Conservation (phyloP, 345 rosid species). For the Dipteronia sinensis region DNA sequence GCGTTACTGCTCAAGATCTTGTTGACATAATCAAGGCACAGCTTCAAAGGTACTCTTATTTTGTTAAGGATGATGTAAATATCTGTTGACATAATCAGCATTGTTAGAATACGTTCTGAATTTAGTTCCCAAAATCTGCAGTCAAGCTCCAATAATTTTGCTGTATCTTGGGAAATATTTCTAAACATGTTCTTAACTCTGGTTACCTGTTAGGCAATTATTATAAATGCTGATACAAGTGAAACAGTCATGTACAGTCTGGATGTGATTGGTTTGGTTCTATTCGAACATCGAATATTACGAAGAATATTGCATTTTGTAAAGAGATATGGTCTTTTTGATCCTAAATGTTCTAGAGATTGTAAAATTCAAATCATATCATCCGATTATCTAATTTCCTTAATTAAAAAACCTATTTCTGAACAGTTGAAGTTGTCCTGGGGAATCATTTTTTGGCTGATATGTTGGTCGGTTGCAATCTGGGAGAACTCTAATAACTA, state of each 20-base stretch:
- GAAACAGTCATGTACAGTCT: background rate
- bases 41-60: constrained; percentile 66
- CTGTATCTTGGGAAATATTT: background rate
- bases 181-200: background rate
- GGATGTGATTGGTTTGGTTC: background rate
- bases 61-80: constrained; percentile 1
- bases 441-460: background rate
- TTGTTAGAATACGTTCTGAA: background rate
- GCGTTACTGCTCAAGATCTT: constrained; percentile 94
- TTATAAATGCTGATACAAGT: background rate
- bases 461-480: background rate
- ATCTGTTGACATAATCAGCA: background rate
- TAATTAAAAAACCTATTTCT: background rate
- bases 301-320: background rate
- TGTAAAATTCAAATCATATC: background rate
- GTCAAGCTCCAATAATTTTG: background rate
- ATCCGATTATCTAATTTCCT: background rate
- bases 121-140: background rate
- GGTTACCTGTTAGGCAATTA: background rate
- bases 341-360: constrained; percentile 5
- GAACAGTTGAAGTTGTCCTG: background rate
- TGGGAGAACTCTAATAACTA: background rate
- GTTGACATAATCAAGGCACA: constrained; percentile 93
- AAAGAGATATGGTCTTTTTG: background rate
- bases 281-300: background rate